Percentiles rank a stretch among this genome's conserved stretches.
Conservation (phyloP, 2,329 filamentous ascomycete genomes). For the Microdochium trichocladiopsis region DNA sequence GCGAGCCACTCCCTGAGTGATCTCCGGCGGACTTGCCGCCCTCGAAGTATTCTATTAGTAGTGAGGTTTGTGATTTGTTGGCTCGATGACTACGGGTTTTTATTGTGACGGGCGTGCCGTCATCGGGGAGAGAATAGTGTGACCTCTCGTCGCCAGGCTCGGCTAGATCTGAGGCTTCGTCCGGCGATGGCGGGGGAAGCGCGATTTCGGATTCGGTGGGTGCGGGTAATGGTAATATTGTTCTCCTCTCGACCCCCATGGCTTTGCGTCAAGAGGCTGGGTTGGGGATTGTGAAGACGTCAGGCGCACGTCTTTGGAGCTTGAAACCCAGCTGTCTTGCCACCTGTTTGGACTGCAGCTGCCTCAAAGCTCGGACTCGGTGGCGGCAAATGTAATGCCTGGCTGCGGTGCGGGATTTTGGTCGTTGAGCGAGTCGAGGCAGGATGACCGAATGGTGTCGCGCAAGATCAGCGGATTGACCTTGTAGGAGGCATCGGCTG, state of each 20-base stretch:
- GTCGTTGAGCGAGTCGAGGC: background rate
- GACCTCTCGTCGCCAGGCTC: slow-evolving; percentile 63
- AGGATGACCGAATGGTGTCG: background rate
- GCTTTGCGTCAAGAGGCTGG: background rate
- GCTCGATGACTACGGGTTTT: slow-evolving; percentile 60
- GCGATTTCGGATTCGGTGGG: slow-evolving; percentile 52
- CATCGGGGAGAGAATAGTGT: slow-evolving; percentile 73
- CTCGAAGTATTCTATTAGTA: slow-evolving; percentile 94
- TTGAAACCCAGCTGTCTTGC: background rate
- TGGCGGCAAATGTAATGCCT: background rate
- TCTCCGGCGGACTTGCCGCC: slow-evolving; percentile 54
- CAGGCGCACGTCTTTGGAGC: background rate
- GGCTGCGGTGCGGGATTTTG: background rate
- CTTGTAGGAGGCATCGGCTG: background rate
- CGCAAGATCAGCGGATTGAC: background rate
- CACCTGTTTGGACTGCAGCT: too few relatives aligned
- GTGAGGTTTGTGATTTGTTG: slow-evolving; percentile 73
- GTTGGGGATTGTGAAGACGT: background rate
- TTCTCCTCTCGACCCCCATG: slow-evolving; percentile 50
- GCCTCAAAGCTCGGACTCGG: background rate
- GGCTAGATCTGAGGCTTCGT: slow-evolving; percentile 59
- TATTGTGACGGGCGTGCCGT: slow-evolving; percentile 89
- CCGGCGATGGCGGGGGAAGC: slow-evolving; percentile 39
- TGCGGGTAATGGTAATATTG: slow-evolving; percentile 63
- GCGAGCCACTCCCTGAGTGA: slow-evolving; percentile 40